Percentiles rank a stretch among this genome's conserved stretches.
Conservation (phyloP, 2,329 filamentous ascomycete genomes). For the Alternaria brassicicola region DNA sequence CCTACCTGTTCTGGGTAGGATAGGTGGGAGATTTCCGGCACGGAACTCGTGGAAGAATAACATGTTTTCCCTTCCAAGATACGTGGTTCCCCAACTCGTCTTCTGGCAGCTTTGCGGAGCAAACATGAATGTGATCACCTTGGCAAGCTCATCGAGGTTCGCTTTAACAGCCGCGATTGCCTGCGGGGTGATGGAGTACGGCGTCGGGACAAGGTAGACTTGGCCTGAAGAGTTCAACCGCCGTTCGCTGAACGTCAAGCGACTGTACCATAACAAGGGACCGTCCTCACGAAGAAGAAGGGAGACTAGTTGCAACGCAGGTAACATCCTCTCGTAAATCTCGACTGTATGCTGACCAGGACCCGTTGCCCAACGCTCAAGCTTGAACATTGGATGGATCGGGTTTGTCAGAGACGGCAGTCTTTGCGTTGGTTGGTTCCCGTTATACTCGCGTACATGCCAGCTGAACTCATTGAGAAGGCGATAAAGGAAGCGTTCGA, state of each 20-base stretch:
- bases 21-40: not conserved
- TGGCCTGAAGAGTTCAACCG: not conserved
- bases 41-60: slow-evolving; percentile 12
- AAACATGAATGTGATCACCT: slow-evolving; percentile 21
- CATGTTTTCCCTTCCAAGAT: not conserved
- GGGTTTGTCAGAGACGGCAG: slow-evolving; percentile 14
- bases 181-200: not conserved
- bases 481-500: not conserved
- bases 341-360: slow-evolving; percentile 14
- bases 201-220: slow-evolving; percentile 11
- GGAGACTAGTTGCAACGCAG: slow-evolving; percentile 23
- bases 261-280: slow-evolving; percentile 26
- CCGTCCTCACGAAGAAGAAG: slow-evolving; percentile 21
- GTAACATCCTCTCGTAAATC: slow-evolving; percentile 8
- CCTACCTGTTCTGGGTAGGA: not conserved
- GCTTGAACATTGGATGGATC: slow-evolving; percentile 22
- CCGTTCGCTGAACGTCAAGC: slow-evolving; percentile 20
- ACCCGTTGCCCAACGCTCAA: slow-evolving; percentile 24
- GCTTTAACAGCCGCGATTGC: slow-evolving; percentile 10
- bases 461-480: not conserved
- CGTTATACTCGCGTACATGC: not conserved
- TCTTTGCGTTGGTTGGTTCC: not conserved
- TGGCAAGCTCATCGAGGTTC: slow-evolving; percentile 13
- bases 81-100: slow-evolving; percentile 11
- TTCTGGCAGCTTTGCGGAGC: slow-evolving; percentile 4